Evolutionary conservation across 1,284 basidiomycete species (phyloP).

Genomic region (Heterobasidion parviporum): DNA sequence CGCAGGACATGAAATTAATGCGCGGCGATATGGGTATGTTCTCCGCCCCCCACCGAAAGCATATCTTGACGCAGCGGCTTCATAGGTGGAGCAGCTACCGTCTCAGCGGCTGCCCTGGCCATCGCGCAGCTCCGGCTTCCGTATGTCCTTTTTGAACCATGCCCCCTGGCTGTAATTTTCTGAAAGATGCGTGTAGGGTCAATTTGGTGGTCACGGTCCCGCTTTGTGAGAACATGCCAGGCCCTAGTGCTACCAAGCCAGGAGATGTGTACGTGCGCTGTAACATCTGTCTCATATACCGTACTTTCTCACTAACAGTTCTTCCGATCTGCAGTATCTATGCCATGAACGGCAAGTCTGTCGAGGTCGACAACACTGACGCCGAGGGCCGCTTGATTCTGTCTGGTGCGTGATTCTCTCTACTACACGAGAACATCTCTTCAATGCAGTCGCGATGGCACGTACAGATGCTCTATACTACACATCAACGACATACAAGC

Average conservation of each 20-base stretch:
- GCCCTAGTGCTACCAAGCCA: constrained; percentile 81
- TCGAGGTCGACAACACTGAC: constrained; percentile 88
- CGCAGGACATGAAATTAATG: constrained; percentile 72
- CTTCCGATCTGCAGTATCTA: constrained; percentile 45
- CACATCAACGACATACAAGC: constrained; percentile 70
- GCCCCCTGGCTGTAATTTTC: background rate
- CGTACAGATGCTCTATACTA: constrained; percentile 86
- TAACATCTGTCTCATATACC: background rate
- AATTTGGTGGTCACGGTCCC: constrained; percentile 71
- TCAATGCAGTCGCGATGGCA: constrained; percentile 2
- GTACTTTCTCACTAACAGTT: background rate
- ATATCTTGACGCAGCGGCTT: background rate
- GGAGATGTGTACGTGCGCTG: constrained; percentile 59
- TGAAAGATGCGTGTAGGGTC: constrained; percentile 34
- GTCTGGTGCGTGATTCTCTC: constrained; percentile 37
- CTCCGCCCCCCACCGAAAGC: background rate
- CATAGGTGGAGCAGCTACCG: constrained; percentile 71
- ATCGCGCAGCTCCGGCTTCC: constrained; percentile 78
- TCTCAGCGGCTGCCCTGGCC: constrained; percentile 65
- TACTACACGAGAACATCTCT: background rate
- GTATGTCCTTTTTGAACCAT: constrained; percentile 27
- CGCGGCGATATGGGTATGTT: constrained; percentile 72
- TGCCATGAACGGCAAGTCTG: constrained; percentile 83
- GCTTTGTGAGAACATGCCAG: constrained; percentile 84
- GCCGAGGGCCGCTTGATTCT: constrained; percentile 81